Evolutionary conservation across 257 asterid species (phyloP), one percentile per base, ranked within the genome.

Genomic region (Dorcoceras hygrometricum): DNA sequence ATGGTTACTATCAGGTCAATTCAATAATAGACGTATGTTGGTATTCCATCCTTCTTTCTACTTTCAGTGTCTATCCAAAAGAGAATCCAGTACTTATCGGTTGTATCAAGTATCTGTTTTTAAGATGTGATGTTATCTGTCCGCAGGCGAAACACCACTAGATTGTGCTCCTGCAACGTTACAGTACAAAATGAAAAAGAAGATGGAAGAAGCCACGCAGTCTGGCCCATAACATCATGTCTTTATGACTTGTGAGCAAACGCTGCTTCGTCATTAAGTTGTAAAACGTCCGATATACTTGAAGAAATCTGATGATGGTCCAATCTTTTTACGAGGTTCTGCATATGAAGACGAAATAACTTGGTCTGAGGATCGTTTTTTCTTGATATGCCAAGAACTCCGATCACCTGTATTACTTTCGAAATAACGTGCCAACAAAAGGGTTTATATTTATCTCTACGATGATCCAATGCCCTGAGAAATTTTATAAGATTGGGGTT

Each of bases 91-190:
- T n/a, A n/a, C n/a, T n/a, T n/a, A n/a, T n/a, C n/a, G n/a, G n/a
- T n/a, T n/a, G 23, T 56, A 31, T 28, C 36, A 28, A 26, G 10
- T 57, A n/a, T 16, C 4, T 63, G 25, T 68, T 8, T 6, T 65
- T 74, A 53, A 67, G 46, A 23, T 64, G 55, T 63, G 66, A 43
- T 59, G 2, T 23, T 61, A 22, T 53, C 73, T 11, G 55, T 76
- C 60, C 76, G 76, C 81, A 94, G 99, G 96, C 58, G 99, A 94
- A 84, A 90, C 96, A 22, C 95, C 96, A 34, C 78, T 94, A 19
- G 99, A 94, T 66, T 94, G 99, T 78, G 97, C 96, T 69, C 99
- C 97, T 68, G 97, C 95, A 54, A 90, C 88, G 4, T 76, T 94
- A 85, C 96, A 88, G 79, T 90, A 83, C 91, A 90, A 79, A 82